Base-by-base conservation (phyloP, 768 basidiomycete species). In the Clathrus columnatus region DNA sequence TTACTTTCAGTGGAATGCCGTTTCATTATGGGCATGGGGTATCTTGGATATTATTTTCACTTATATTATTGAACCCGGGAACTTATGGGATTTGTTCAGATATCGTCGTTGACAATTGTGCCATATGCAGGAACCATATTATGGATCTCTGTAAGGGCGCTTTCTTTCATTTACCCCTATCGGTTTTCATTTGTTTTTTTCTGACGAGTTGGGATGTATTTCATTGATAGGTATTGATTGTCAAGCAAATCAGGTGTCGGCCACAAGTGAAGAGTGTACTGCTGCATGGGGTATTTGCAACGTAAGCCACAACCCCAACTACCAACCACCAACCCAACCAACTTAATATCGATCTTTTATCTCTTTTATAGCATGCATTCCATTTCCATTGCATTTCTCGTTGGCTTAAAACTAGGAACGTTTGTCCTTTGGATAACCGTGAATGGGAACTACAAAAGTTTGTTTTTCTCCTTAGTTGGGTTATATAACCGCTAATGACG, bases 281-380 rank as follows among this genome's bases (percentile, higher is more conserved):
- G 94, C 94, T 2, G 95, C 95, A 1, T 99, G 96, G 96, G 96
- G 96, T 48, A 93, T 95, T 48, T 99, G 96, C 70, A 99, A 99
- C 68, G 95, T 95, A 65, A 36, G 81, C 69, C 30, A 45, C 30
- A 47, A 32, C 30, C 8, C 17, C 20, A 32, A 10, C 20, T 14
- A 24, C 29, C 8, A 6, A 18, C 8, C n/a, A 18, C 11, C 51
- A 20, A 43, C 20, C 16, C 24, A 36, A 24, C 46, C 4, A 8
- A 16, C 16, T 46, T 45, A 47, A 30, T 47, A 7, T 20, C n/a
- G 30, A 36, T 36, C 2, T 3, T 5, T 5, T 2, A 11, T 36
- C 36, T 5, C 36, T 14, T 8, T 14, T 23, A 27, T 61, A 94
- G 93, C 95, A 99, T 68, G 95, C 95, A 4, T 99, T 99, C 79